Evolutionary conservation across 352 stramenopile genomes (phyloP), one percentile per base, ranked within the genome.

Genomic region (Phytophthora vignae): DNA sequence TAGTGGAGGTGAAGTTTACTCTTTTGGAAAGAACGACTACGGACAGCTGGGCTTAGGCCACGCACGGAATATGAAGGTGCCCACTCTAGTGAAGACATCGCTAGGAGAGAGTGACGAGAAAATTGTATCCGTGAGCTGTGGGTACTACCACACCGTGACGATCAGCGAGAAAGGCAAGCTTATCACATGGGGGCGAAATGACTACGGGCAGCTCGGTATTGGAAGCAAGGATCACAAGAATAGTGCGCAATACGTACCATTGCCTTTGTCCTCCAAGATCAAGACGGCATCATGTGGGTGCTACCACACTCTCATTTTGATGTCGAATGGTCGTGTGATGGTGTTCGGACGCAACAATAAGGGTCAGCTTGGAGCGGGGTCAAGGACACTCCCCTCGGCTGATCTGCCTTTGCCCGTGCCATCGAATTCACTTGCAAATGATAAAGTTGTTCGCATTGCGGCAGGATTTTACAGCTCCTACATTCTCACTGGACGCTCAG

Each of bases 261-360:
- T 96, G 7, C 88, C 88, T n/a, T 69, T 93, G 12, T 93, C 88
- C 14, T 90, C 88, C 3, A 91, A 90, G 31, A 92, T 96, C 29
- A 84, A 79, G n/a, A 82, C 74, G 31, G 84, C 87, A 1, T 95
- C 90, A 1, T 96, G 88, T 40, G 90, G 90, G 2, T 96, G 90
- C 65, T 96, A 96, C 53, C 90, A 96, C 66, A 90, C 87, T 15
- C 66, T 96, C 2, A 84, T 96, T 61, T 27, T 96, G 29, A 77
- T 95, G 12, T 82, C 79, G 2, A 96, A 94, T 48, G 88, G 88
- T 4, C 79, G 87, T 1, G 87, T 95, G 12, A 95, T 96, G 88
- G 88, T 94, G 0, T 96, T 96, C 76, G 88, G 90, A 5, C 83
- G 90, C 46, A 96, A 96, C 72, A 96, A 96, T 67, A 96, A 96